Conservation (phyloP, 2,329 filamentous ascomycete genomes). For the Epichloe hybrida region DNA sequence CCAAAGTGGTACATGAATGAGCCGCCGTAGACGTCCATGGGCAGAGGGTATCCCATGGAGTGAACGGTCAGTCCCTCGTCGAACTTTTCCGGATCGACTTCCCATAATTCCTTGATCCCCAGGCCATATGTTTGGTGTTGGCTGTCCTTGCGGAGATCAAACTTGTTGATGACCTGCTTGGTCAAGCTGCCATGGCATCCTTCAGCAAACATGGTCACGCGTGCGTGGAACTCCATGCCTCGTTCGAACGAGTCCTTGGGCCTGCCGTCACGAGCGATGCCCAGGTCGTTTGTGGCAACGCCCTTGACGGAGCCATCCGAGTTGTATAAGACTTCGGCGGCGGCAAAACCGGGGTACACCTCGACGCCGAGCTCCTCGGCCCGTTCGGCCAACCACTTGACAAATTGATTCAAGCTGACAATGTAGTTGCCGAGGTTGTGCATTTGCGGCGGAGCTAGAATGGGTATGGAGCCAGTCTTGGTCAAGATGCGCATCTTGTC, state of each 20-base stretch:
- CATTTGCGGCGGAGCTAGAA: constrained; percentile 93
- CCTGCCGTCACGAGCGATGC: constrained; percentile 66
- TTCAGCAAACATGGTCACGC: constrained; percentile 82
- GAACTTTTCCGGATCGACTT: constrained; percentile 87
- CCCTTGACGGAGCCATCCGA: constrained; percentile 79
- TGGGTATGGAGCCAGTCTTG: constrained; percentile 59
- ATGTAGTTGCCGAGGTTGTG: constrained; percentile 97
- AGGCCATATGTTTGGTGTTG: constrained; percentile 92
- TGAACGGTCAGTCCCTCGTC: constrained; percentile 74
- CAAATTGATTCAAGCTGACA: constrained; percentile 85
- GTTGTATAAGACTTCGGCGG: constrained; percentile 80
- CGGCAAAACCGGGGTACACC: constrained; percentile 90
- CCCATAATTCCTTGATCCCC: constrained; percentile 95
- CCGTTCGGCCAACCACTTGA: constrained; percentile 88
- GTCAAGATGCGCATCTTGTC: constrained; percentile 95
- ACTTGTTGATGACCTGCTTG: constrained; percentile 92
- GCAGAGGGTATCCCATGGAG: constrained; percentile 83
- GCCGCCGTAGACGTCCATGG: constrained; percentile 83
- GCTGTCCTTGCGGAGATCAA: constrained; percentile 75
- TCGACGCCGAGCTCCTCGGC: constrained; percentile 96
- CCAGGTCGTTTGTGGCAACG: constrained; percentile 91
- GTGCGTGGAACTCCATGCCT: constrained; percentile 95
- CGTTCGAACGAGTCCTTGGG: constrained; percentile 86
- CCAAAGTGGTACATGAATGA: constrained; percentile 99
- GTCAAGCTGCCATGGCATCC: constrained; percentile 91